Conservation (phyloP, 2,329 filamentous ascomycete species). For the Paecilomyces niveus region DNA sequence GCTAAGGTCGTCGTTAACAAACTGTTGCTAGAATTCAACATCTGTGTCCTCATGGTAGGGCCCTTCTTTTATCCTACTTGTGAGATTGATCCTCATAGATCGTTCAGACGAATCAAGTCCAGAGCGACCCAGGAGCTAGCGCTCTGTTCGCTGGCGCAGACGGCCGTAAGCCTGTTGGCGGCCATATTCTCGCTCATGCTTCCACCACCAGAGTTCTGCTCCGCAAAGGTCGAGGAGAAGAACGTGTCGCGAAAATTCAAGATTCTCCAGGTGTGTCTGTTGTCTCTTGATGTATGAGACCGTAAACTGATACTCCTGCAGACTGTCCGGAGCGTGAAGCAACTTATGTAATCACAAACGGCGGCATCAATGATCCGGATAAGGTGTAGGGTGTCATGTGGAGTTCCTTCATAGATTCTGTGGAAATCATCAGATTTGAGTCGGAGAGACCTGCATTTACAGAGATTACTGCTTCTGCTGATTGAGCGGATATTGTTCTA, state of each 20-base stretch:
- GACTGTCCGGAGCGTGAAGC: constrained; percentile 64
- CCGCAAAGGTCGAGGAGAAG: constrained; percentile 61
- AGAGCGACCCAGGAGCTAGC: constrained; percentile 62
- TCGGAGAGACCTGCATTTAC: background rate
- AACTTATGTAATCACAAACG: constrained; percentile 63
- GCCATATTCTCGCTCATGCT: constrained; percentile 63
- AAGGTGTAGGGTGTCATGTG: constrained; percentile 37
- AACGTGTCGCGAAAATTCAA: constrained; percentile 62
- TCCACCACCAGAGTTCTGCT: constrained; percentile 60
- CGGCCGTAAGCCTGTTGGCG: constrained; percentile 60
- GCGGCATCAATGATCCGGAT: constrained; percentile 61
- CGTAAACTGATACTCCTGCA: constrained; percentile 20
- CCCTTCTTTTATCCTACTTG: background rate
- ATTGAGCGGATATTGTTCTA: background rate
- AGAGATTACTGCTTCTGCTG: background rate
- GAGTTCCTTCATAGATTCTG: background rate
- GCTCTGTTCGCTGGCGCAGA: constrained; percentile 61
- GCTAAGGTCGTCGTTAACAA: constrained; percentile 4
- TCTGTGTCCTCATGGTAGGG: constrained; percentile 54
- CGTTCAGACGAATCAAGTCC: constrained; percentile 60
- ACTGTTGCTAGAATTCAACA: constrained; percentile 53
- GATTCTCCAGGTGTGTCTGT: constrained; percentile 53
- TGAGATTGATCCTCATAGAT: background rate
- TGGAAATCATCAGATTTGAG: background rate
- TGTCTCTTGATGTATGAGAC: background rate